Base-by-base conservation (phyloP, 768 basidiomycete genomes). In the Russula ochroleuca region DNA sequence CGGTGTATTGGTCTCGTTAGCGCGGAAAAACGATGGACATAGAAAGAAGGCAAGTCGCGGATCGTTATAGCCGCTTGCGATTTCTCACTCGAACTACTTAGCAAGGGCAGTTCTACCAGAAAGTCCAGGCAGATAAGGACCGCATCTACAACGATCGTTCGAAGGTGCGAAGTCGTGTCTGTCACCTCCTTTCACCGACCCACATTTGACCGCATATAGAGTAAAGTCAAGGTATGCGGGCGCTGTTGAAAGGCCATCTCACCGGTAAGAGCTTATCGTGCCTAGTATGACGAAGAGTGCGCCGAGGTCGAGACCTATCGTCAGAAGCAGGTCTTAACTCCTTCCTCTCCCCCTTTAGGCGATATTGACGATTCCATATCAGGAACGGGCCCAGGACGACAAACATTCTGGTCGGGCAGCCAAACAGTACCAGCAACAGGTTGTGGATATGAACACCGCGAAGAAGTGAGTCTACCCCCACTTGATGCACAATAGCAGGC, bases 251-350 rank as follows among this genome's bases (percentile, higher is more conserved):
- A 56, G 33, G 47, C 54, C 47, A 64, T 35, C 2, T n/a, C 10
- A 25, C 48, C 41, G 25, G 57, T 50, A 40, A 41, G 21, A n/a
- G 57, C 62, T 63, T 50, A 62, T 47, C 35, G 65, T 21, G 48
- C 51, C 49, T 66, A 93, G 91, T 93, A 93, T 69, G 87, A 92
- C 68, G 86, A 85, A 33, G 85, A 90, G 68, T 93, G 92, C 71
- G 70, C 71, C 17, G 90, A 92, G 72, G 82, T 88, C 23, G 88
- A 90, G 69, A 73, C 79, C 23, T 81, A 84, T 69, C 85, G 88
- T 54, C 88, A 90, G 78, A 93, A 92, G 74, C 90, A 92, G 83
- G 91, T 82, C 21, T 40, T 49, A 71, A 50, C 71, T 70, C 66
- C 63, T 23, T 45, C 49, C 47, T 64, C 63, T 14, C 5, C 57